phyloP scores from a whole-genome alignment of 805 yeast genomes.

The Saccharomycopsis fodiens region DNA sequence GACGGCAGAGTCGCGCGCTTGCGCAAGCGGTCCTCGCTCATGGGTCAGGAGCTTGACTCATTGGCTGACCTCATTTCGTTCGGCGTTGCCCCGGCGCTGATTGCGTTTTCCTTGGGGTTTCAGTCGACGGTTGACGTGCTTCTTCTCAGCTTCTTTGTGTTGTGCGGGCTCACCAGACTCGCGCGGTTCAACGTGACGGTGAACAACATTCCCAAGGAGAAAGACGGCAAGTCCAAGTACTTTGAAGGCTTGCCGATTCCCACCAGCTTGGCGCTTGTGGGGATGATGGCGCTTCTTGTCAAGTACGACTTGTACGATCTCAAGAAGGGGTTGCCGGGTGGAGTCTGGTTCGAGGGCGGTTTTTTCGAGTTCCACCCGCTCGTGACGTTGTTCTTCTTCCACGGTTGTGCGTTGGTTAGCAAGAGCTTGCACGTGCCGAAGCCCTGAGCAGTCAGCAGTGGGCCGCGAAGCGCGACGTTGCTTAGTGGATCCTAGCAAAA shows the following conservation, averaged over 20 bases:
- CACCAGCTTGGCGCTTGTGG: conserved; percentile 69
- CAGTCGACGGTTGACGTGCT: conserved; percentile 76
- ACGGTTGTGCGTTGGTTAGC: conserved; percentile 88
- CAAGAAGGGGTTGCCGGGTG: conserved; percentile 48
- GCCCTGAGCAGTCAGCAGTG: no score
- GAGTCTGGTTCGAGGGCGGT: conserved; percentile 46
- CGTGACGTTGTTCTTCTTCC: conserved; percentile 54
- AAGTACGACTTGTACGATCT: conserved; percentile 34
- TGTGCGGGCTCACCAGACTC: conserved; percentile 88
- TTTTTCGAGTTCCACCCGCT: conserved; percentile 71
- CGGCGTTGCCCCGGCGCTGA: conserved; percentile 91
- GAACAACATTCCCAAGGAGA: conserved; percentile 85
- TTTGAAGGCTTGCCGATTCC: conserved; percentile 98
- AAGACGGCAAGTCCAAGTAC: conserved; percentile 76
- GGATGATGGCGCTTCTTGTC: conserved; percentile 62
- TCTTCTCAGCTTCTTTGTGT: conserved; percentile 71
- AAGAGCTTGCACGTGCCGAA: conserved; percentile 90
- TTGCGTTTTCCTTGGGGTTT: conserved; percentile 88
- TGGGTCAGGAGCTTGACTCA: conserved; percentile 97
- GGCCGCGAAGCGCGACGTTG: no score
- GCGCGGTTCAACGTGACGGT: conserved; percentile 96
- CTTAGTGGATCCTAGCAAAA: no score
- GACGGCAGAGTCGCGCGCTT: conserved; percentile 96
- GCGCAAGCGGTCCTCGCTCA: conserved; percentile 81
- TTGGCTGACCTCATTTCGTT: conserved; percentile 91